phyloP scores from a whole-genome alignment of 2,329 filamentous ascomycete genomes.

The Aureobasidium sp. region DNA sequence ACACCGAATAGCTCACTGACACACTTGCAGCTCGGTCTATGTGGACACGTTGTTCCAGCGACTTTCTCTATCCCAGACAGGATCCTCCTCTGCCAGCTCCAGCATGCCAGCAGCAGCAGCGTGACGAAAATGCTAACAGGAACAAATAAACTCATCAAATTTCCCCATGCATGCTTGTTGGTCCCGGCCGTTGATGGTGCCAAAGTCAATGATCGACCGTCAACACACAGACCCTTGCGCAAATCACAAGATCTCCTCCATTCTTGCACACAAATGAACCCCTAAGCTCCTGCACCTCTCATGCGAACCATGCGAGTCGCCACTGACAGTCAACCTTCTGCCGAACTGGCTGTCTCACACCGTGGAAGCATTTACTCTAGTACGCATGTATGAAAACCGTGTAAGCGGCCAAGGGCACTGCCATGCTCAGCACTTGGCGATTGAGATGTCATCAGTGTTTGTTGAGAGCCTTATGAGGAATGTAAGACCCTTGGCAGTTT shows the following conservation, averaged over 20 bases:
- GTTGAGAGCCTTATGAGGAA: background rate
- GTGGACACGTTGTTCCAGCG: background rate
- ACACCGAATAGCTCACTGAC: background rate
- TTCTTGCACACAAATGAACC: background rate
- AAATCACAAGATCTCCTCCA: background rate
- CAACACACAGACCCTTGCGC: background rate
- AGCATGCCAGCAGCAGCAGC: background rate
- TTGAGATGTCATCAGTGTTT: background rate
- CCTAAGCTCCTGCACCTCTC: background rate
- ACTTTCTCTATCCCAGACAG: background rate
- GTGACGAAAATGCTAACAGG: background rate
- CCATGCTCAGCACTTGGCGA: background rate
- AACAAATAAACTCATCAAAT: conserved; percentile 1
- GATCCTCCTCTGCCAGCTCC: background rate
- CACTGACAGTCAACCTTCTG: background rate
- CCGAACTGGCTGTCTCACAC: background rate
- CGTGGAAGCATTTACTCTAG: background rate
- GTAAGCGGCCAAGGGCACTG: background rate
- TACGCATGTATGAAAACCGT: background rate
- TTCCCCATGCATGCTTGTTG: conserved; percentile 7
- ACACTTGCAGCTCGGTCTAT: background rate
- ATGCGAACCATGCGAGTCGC: conserved; percentile 1
- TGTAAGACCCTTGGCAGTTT: background rate
- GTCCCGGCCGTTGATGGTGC: background rate
- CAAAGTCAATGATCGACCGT: conserved; percentile 3